Percentiles rank a stretch among this genome's conserved stretches.
Conservation (phyloP, 495 filamentous ascomycete species). For the Pyrenula aspistea region DNA sequence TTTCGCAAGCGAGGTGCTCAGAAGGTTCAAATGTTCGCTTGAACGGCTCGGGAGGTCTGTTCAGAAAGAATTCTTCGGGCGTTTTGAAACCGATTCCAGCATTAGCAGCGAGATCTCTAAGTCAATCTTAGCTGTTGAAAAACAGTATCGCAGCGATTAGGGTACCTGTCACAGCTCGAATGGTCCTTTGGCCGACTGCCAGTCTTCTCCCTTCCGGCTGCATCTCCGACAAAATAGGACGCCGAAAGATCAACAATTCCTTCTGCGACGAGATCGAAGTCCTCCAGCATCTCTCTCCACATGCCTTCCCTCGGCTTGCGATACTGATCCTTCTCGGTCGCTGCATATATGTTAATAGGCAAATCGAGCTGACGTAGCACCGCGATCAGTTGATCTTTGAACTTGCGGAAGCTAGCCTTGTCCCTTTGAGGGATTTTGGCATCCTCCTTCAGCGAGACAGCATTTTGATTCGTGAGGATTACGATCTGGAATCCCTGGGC, state of each 20-base stretch:
- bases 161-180: slow-evolving; percentile 69
- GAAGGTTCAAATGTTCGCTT: slow-evolving; percentile 55
- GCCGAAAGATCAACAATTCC: slow-evolving; percentile 49
- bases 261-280: slow-evolving; percentile 52
- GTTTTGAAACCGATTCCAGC: slow-evolving; percentile 68
- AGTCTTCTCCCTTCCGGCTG: slow-evolving; percentile 44
- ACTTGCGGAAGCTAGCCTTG: slow-evolving; percentile 50
- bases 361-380: slow-evolving; percentile 63
- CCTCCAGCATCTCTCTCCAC: slow-evolving; percentile 73
- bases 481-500: slow-evolving; percentile 65
- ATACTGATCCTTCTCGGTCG: slow-evolving; percentile 65
- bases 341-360: slow-evolving; percentile 72
- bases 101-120: slow-evolving; percentile 69
- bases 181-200: slow-evolving; percentile 40
- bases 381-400: slow-evolving; percentile 64
- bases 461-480: slow-evolving; percentile 81
- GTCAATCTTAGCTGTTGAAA: slow-evolving; percentile 4
- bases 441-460: slow-evolving; percentile 59
- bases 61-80: slow-evolving; percentile 84
- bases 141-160: slow-evolving; percentile 2
- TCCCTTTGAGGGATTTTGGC: slow-evolving; percentile 55
- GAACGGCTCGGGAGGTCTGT: slow-evolving; percentile 48
- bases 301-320: slow-evolving; percentile 83
- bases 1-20: slow-evolving; percentile 31
- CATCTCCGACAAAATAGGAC: slow-evolving; percentile 87